These are phyloP conservation scores for Strigomonas oncopelti DNA, from an alignment of 208 protist genomes.

Conservation along the genomic window DNA sequence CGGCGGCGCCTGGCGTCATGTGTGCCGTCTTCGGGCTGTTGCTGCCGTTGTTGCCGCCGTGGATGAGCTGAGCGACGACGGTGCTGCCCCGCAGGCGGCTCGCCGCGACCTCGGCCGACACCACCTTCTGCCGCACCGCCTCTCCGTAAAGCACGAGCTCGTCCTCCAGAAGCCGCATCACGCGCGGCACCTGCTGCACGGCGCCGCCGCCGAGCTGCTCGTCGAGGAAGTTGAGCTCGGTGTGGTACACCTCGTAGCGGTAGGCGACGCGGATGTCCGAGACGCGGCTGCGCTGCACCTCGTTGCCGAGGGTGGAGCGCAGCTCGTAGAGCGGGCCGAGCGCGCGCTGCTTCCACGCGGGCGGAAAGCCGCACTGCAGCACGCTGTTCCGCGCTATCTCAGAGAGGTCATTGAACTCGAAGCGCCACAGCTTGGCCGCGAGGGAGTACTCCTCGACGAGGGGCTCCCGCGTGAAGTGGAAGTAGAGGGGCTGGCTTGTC, in stretches of 20 bases:
- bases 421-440: constrained; percentile 96
- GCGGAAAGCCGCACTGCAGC: constrained; percentile 92
- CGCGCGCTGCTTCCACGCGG: constrained; percentile 90
- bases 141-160: constrained; percentile 63
- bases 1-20: not conserved
- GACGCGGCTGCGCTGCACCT: constrained; percentile 93
- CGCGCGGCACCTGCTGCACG: constrained; percentile 54
- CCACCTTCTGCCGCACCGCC: constrained; percentile 21
- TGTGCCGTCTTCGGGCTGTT: not conserved
- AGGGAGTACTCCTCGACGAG: constrained; percentile 99
- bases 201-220: constrained; percentile 43
- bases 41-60: not conserved
- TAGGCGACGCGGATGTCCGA: constrained; percentile 95
- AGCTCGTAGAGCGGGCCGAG: constrained; percentile 90
- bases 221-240: constrained; percentile 86
- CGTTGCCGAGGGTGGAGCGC: constrained; percentile 88
- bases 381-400: constrained; percentile 98
- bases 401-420: constrained; percentile 96
- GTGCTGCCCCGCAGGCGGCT: not conserved
- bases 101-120: not conserved
- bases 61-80: constrained; percentile 5
- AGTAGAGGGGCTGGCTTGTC: constrained; percentile 97
- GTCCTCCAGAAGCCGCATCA: constrained; percentile 68
- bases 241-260: constrained; percentile 91
- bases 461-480: constrained; percentile 94